Percentiles rank a stretch among this genome's conserved stretches.
Evolutionary conservation across 352 stramenopile species (phyloP).

Genomic region (Pythium diclinum): DNA sequence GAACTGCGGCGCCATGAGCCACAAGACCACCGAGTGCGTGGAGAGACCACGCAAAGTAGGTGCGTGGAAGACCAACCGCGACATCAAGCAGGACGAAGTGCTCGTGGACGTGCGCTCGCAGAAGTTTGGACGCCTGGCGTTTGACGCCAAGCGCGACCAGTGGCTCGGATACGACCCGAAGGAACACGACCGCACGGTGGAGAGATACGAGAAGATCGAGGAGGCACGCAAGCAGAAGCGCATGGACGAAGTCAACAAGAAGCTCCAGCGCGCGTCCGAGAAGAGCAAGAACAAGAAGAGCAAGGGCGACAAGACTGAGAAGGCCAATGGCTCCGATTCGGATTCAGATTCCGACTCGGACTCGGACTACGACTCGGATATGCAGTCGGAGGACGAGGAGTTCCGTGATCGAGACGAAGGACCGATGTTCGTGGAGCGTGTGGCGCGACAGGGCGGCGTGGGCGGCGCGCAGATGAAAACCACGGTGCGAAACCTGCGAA

Average conservation of each 20-base stretch:
- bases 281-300: conserved; percentile 33
- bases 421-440: conserved; percentile 91
- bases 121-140: conserved; percentile 93
- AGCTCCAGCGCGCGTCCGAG: conserved; percentile 50
- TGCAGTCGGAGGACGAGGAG: conserved; percentile 89
- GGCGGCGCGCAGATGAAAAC: conserved; percentile 98
- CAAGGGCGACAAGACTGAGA: not conserved
- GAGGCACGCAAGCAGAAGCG: conserved; percentile 72
- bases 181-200: conserved; percentile 75
- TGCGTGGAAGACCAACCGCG: conserved; percentile 91
- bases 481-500: conserved; percentile 96
- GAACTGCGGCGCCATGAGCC: conserved; percentile 93
- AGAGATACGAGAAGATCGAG: conserved; percentile 82
- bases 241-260: conserved; percentile 76
- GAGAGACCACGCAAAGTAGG: conserved; percentile 90
- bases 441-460: conserved; percentile 94
- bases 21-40: conserved; percentile 92
- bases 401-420: conserved; percentile 92
- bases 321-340: not conserved
- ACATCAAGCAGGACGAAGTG: conserved; percentile 85
- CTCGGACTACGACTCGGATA: conserved; percentile 85
- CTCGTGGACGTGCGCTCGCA: conserved; percentile 84
- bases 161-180: conserved; percentile 94
- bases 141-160: conserved; percentile 96
- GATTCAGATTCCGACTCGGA: conserved; percentile 85